Evolutionary conservation across 1,284 basidiomycete genomes (phyloP), one percentile per base, ranked within the genome.

Genomic region (Waitea zeae): DNA sequence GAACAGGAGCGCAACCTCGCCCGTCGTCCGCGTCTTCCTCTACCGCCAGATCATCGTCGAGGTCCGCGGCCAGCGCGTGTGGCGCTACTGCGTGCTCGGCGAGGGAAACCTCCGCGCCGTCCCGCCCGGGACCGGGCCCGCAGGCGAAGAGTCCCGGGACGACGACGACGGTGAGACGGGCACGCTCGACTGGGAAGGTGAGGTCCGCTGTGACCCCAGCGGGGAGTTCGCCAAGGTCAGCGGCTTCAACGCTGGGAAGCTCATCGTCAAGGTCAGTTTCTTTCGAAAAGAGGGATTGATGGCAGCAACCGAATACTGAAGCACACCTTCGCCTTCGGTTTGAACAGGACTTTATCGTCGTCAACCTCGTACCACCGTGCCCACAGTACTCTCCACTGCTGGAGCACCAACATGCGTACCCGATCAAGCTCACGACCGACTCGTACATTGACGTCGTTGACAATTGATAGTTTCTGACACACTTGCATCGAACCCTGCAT

Each of bases 271-370:
- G n/a, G 53, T 62, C n/a, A n/a, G n/a, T n/a, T n/a, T n/a, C n/a
- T n/a, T 63, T 36, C 20, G 48, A n/a, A 17, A 7, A 5, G 5
- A 7, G 13, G 6, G 20, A 38, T 36, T 19, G 13, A 15, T 39
- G n/a, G 17, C 15, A 6, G 20, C 14, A 38, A 27, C 17, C 36
- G 14, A 37, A 31, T 44, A 20, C 27, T 29, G 11, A 15, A 12
- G 20, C n/a, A 17, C 17, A n/a, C 5, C 31, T 36, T 35, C 33
- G 28, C 31, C 31, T 43, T 76, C n/a, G n/a, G n/a, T n/a, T n/a
- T n/a, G n/a, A n/a, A n/a, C n/a, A n/a, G 71, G 72, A 76, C 44
- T 71, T 66, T 39, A 54, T 77, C 30, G 54, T 62, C 4, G 45
- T 73, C 12, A 51, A 36, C 3, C 38, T 49, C 20, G 32, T 33